Evolutionary conservation across 306 rosid species (phyloP).

Genomic region (Rosa chinensis): DNA sequence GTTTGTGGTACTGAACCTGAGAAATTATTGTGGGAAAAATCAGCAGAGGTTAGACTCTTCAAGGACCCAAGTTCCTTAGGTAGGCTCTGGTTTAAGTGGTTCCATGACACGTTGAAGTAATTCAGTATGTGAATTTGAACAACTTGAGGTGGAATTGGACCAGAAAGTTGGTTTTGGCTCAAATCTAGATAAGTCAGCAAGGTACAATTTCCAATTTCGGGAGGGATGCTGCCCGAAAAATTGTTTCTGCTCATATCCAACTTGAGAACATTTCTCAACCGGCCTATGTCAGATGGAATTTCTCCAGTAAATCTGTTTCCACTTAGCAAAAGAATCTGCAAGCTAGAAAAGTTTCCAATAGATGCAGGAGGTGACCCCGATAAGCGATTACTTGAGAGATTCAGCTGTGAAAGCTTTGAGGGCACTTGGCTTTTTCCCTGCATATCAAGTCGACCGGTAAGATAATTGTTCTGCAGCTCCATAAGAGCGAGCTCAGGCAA

Average conservation of each 20-base stretch:
- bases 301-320: conserved; percentile 70
- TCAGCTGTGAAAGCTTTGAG: conserved; percentile 65
- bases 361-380: conserved; percentile 68
- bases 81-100: conserved; percentile 60
- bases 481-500: conserved; percentile 69
- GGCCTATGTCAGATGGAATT: conserved; percentile 68
- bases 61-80: conserved; percentile 69
- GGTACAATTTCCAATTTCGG: conserved; percentile 53
- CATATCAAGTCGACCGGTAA: conserved; percentile 57
- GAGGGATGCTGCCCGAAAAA: conserved; percentile 68
- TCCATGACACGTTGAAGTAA: conserved; percentile 85
- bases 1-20: conserved; percentile 74
- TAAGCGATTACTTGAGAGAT: conserved; percentile 74
- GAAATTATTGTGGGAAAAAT: conserved; percentile 77
- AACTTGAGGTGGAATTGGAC: conserved; percentile 67
- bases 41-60: conserved; percentile 79
- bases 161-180: conserved; percentile 83
- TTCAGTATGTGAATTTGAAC: conserved; percentile 69
- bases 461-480: conserved; percentile 79
- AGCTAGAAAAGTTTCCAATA: conserved; percentile 58
- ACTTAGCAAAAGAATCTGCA: conserved; percentile 60
- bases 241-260: conserved; percentile 79
- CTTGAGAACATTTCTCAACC: conserved; percentile 53
- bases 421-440: conserved; percentile 40
- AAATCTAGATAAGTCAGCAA: conserved; percentile 70